Conservation (phyloP, 257 asterid species). For the Avicennia marina region DNA sequence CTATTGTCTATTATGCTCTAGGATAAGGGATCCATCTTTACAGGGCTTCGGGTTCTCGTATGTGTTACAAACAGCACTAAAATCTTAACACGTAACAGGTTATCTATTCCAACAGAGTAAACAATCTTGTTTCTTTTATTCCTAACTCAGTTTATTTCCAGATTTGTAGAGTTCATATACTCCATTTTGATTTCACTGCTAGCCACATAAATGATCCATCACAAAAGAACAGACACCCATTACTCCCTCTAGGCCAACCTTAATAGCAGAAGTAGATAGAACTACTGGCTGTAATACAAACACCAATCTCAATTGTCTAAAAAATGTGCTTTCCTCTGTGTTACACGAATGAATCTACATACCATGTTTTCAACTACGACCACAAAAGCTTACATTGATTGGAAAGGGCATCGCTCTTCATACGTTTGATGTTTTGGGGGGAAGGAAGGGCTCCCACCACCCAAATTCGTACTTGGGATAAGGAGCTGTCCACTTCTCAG, state of each 20-base stretch:
- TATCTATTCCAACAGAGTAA: no score
- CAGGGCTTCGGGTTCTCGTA: no score
- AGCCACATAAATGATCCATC: no score
- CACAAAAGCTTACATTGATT: slow-evolving; percentile 18
- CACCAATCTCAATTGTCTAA: slow-evolving; percentile 10
- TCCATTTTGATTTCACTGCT: no score
- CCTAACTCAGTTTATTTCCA: no score
- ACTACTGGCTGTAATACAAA: background rate
- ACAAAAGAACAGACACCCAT: no score
- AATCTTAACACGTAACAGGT: no score
- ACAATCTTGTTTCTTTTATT: no score
- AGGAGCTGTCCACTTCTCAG: slow-evolving; percentile 86
- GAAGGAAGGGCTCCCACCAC: slow-evolving; percentile 90
- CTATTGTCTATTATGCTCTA: no score
- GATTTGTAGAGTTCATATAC: no score
- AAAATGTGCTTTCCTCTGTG: slow-evolving; percentile 12
- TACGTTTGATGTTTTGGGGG: slow-evolving; percentile 44
- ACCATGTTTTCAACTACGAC: slow-evolving; percentile 22
- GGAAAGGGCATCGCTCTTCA: slow-evolving; percentile 23
- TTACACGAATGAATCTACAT: slow-evolving; percentile 20
- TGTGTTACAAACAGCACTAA: no score
- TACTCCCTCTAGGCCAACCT: background rate
- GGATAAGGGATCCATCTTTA: no score
- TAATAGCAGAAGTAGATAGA: slow-evolving; percentile 10
- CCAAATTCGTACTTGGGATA: slow-evolving; percentile 78